phyloP scores from a whole-genome alignment of 345 rosid species.

The Abelmoschus esculentus region DNA sequence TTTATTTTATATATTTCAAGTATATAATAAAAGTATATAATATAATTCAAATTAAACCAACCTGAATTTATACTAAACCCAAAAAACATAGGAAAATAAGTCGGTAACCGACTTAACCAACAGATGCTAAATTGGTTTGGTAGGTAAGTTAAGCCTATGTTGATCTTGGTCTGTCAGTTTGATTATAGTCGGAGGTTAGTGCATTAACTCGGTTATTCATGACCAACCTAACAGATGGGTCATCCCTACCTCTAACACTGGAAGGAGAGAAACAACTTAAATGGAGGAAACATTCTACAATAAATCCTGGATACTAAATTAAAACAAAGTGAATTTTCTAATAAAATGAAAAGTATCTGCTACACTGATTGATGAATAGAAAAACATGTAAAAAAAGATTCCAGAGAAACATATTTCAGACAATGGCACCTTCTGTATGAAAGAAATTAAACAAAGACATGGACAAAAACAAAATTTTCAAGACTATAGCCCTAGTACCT shows the following conservation, averaged over 20 bases:
- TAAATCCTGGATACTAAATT: neutral
- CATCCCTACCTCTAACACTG: neutral
- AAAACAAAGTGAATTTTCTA: neutral
- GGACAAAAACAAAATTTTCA: neutral
- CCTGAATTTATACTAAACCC: too few relatives aligned
- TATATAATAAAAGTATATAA: too few relatives aligned
- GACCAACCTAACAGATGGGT: too few relatives aligned
- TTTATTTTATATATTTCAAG: too few relatives aligned
- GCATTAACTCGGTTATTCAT: too few relatives aligned
- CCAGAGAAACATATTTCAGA: neutral
- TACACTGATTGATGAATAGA: neutral
- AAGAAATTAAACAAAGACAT: conserved; percentile 1
- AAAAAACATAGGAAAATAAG: too few relatives aligned
- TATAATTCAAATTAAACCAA: too few relatives aligned
- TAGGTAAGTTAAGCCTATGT: too few relatives aligned
- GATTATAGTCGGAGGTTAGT: too few relatives aligned
- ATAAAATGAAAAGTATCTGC: neutral
- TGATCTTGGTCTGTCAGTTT: too few relatives aligned
- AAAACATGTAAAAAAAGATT: neutral
- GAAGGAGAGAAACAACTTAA: neutral
- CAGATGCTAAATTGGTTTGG: too few relatives aligned
- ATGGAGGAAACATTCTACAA: neutral
- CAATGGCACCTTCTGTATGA: neutral
- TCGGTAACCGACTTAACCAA: too few relatives aligned
- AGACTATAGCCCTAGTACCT: conserved; percentile 20